phyloP scores from a whole-genome alignment of 345 rosid species.

The Linum lewisii region DNA sequence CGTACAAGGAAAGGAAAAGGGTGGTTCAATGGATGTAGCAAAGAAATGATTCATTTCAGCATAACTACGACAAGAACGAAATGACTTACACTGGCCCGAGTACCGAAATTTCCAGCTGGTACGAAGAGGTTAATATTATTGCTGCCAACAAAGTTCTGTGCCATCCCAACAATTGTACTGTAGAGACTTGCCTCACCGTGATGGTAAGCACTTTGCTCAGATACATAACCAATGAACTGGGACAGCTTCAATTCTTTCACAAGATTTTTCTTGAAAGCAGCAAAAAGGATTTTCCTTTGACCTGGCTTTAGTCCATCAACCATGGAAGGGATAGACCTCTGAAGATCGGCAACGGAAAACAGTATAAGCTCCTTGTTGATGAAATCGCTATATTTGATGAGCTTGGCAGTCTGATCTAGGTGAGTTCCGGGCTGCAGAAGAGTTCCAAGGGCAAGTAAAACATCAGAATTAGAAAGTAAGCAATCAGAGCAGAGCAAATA shows the following conservation, averaged over 20 bases:
- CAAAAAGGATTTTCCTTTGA: constrained; percentile 89
- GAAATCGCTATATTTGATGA: constrained; percentile 76
- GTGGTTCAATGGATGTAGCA: neutral
- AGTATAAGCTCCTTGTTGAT: constrained; percentile 91
- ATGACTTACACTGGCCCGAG: constrained; percentile 52
- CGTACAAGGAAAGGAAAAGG: constrained; percentile 5
- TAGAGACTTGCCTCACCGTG: constrained; percentile 95
- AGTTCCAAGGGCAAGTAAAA: neutral
- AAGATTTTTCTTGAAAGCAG: constrained; percentile 77
- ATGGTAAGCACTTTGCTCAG: constrained; percentile 88
- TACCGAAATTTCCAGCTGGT: constrained; percentile 85
- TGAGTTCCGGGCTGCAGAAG: constrained; percentile 76
- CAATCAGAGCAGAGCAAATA: neutral
- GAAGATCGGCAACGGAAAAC: constrained; percentile 96
- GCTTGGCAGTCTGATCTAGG: constrained; percentile 61
- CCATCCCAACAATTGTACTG: constrained; percentile 82
- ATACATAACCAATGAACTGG: constrained; percentile 81
- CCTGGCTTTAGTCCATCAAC: constrained; percentile 96
- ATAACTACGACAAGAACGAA: constrained; percentile 5
- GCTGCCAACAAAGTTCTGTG: constrained; percentile 92
- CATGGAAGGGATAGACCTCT: constrained; percentile 94
- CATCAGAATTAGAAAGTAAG: neutral
- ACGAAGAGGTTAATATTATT: constrained; percentile 84
- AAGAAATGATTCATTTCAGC: neutral
- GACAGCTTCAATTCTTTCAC: constrained; percentile 65